Evolutionary conservation across 2,329 filamentous ascomycete genomes (phyloP).

Genomic region (Cyphellophora europaea): DNA sequence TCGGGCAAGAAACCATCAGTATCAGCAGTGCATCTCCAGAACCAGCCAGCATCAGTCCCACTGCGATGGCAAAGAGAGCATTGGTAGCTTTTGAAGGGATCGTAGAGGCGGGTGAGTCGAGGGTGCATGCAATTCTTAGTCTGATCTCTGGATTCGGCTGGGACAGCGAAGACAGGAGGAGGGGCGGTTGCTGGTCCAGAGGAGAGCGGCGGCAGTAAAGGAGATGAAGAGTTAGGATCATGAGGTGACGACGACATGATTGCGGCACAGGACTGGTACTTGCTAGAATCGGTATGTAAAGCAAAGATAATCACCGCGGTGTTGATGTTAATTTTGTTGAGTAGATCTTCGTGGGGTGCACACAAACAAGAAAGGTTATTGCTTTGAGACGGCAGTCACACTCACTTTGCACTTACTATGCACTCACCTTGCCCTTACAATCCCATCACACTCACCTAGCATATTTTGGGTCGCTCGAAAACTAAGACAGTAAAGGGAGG

Average conservation of each 20-base stretch:
- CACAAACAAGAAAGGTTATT: too few species aligned
- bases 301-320: background rate
- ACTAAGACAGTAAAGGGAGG: too few species aligned
- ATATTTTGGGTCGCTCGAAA: too few species aligned
- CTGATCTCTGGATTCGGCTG: background rate
- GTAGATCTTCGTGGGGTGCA: too few species aligned
- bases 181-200: background rate
- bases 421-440: too few species aligned
- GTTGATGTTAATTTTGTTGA: too few species aligned
- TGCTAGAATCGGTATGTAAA: background rate
- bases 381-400: too few species aligned
- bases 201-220: background rate
- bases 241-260: too few species aligned
- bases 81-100: slow-evolving; percentile 32
- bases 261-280: background rate
- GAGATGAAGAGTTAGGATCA: background rate
- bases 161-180: background rate
- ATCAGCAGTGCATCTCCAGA: slow-evolving; percentile 66
- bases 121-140: slow-evolving; percentile 52
- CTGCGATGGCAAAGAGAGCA: slow-evolving; percentile 52
- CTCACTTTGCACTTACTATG: too few species aligned
- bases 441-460: too few species aligned
- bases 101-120: slow-evolving; percentile 55
- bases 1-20: slow-evolving; percentile 35
- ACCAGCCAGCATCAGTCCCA: slow-evolving; percentile 54